These are phyloP conservation scores for Hippophae rhamnoides DNA, from an alignment of 306 rosid species.

Conservation along the genomic window DNA sequence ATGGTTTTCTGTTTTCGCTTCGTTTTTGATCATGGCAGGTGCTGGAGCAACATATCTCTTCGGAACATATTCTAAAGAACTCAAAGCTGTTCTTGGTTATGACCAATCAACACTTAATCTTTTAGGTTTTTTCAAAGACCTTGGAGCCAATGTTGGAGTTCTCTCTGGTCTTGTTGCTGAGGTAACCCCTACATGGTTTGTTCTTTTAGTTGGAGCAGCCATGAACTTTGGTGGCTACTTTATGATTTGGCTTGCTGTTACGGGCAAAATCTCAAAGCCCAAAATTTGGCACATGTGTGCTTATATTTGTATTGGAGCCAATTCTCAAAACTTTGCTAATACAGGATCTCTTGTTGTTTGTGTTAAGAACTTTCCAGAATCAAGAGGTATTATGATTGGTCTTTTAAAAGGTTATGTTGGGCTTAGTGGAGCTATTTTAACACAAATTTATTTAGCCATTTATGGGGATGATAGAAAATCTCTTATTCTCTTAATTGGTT, in stretches of 20 bases:
- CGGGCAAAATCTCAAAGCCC: slow-evolving; percentile 29
- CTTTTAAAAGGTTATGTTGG: slow-evolving; percentile 45
- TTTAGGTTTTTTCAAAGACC: slow-evolving; percentile 38
- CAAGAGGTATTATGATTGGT: slow-evolving; percentile 42
- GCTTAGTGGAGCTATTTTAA: slow-evolving; percentile 44
- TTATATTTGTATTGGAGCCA: slow-evolving; percentile 38
- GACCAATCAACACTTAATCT: slow-evolving; percentile 36
- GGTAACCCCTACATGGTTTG: slow-evolving; percentile 44
- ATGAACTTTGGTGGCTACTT: slow-evolving; percentile 41
- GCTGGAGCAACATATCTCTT: slow-evolving; percentile 42
- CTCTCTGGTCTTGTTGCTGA: slow-evolving; percentile 39
- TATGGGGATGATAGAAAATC: slow-evolving; percentile 36
- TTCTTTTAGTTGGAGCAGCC: slow-evolving; percentile 33
- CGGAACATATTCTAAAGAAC: slow-evolving; percentile 34
- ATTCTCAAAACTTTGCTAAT: slow-evolving; percentile 42
- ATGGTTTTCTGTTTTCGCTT: slow-evolving; percentile 45
- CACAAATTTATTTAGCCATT: slow-evolving; percentile 36
- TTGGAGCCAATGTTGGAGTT: slow-evolving; percentile 44
- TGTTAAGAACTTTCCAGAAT: slow-evolving; percentile 45
- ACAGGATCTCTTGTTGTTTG: slow-evolving; percentile 39
- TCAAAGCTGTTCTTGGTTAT: slow-evolving; percentile 38
- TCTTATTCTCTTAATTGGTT: slow-evolving; percentile 38
- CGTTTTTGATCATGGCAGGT: slow-evolving; percentile 45
- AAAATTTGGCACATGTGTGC: slow-evolving; percentile 47
- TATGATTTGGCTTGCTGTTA: slow-evolving; percentile 43